These are phyloP conservation scores for Ascochyta viciae-villosae DNA, from an alignment of 2,329 filamentous ascomycete genomes.

Conservation along the genomic window DNA sequence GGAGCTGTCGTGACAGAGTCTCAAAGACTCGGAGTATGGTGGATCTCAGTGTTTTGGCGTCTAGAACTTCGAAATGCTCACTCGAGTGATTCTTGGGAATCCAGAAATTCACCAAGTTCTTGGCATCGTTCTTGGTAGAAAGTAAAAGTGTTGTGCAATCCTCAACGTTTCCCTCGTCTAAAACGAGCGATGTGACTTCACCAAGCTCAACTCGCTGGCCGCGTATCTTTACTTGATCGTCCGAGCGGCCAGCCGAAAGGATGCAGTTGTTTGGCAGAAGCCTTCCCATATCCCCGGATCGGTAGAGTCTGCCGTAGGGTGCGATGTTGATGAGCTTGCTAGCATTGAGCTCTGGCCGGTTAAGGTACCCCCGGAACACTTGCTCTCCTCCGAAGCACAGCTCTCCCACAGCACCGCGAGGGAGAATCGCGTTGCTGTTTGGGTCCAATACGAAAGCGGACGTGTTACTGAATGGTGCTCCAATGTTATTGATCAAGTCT, in stretches of 20 bases:
- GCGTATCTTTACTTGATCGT: constrained; percentile 82
- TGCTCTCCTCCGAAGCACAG: constrained; percentile 88
- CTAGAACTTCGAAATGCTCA: constrained; percentile 48
- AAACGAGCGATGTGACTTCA: constrained; percentile 72
- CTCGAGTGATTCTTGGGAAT: constrained; percentile 53
- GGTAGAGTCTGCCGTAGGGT: constrained; percentile 74
- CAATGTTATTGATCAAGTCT: constrained; percentile 77
- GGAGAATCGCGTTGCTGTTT: constrained; percentile 56
- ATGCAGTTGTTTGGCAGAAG: constrained; percentile 80
- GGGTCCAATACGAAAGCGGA: constrained; percentile 70
- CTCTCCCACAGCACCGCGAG: constrained; percentile 78
- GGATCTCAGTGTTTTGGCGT: constrained; percentile 41
- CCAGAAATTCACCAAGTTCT: constrained; percentile 72
- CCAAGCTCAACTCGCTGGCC: constrained; percentile 81
- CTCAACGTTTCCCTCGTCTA: constrained; percentile 59
- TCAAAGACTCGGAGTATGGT: constrained; percentile 58
- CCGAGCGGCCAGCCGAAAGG: constrained; percentile 73
- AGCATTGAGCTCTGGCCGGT: constrained; percentile 66
- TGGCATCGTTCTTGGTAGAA: constrained; percentile 53
- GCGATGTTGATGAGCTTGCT: constrained; percentile 75
- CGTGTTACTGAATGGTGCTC: constrained; percentile 75
- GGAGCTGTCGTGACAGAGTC: constrained; percentile 63
- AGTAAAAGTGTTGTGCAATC: constrained; percentile 71
- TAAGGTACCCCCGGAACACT: constrained; percentile 76
- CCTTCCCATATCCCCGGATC: constrained; percentile 81